Evolutionary conservation across 2,329 filamentous ascomycete species (phyloP).

Genomic region (Monilinia aucupariae): DNA sequence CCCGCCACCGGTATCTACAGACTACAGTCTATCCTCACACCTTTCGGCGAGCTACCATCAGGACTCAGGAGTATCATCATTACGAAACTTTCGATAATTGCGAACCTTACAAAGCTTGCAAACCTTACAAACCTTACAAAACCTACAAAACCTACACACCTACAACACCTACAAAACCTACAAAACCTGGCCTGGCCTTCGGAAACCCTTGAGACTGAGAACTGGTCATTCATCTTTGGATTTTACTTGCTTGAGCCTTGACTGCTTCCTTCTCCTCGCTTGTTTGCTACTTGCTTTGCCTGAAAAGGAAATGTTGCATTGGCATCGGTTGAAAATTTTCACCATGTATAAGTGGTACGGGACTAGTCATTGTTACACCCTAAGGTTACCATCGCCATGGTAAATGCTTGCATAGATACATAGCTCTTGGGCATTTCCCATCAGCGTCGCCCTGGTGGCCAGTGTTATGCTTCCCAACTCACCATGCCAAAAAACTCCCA

Average conservation of each 20-base stretch:
- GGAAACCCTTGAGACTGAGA: conserved; percentile 1
- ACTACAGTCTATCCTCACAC: background rate
- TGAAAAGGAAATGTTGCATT: conserved; percentile 1
- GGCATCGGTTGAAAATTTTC: conserved; percentile 5
- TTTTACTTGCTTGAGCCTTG: background rate
- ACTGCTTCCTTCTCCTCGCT: background rate
- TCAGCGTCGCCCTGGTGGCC: background rate
- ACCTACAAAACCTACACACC: no score
- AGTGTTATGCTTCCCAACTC: background rate
- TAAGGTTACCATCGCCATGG: conserved; percentile 10
- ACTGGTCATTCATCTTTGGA: background rate
- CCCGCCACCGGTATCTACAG: background rate
- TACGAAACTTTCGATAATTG: background rate
- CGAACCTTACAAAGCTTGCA: no score
- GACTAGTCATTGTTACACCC: conserved; percentile 5
- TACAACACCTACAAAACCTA: no score
- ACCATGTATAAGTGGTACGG: conserved; percentile 5
- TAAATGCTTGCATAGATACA: conserved; percentile 17
- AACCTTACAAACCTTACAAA: no score
- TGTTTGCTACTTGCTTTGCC: conserved; percentile 6
- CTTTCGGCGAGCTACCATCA: background rate
- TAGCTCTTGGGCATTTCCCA: background rate
- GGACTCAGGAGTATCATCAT: no score
- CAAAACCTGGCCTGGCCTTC: background rate
- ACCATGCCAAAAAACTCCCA: background rate